These are phyloP conservation scores for Ulvella scutata DNA, from an alignment of 139 green algal genomes.

Conservation along the genomic window DNA sequence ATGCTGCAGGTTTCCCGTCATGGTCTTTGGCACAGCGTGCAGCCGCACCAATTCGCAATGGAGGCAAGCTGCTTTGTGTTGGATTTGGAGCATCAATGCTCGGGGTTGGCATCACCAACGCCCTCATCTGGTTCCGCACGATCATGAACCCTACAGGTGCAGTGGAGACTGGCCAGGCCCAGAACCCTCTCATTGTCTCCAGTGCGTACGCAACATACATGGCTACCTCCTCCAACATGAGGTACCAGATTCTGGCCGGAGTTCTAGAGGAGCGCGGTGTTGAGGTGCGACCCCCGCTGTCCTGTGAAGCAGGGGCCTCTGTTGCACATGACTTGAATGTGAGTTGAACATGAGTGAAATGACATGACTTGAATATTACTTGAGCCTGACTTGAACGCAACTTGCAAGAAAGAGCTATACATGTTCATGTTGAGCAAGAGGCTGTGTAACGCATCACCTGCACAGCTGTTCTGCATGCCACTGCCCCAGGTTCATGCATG, in stretches of 20 bases:
- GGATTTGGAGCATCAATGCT: conserved; percentile 62
- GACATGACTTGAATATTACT: too few relatives aligned
- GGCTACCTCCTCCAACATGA: conserved; percentile 76
- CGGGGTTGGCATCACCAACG: conserved; percentile 84
- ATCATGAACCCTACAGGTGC: conserved; percentile 51
- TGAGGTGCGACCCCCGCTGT: conserved; percentile 23
- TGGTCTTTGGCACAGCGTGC: conserved; percentile 64
- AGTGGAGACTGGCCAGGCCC: conserved; percentile 43
- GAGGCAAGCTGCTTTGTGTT: conserved; percentile 76
- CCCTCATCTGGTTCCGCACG: conserved; percentile 34
- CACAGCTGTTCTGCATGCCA: too few relatives aligned
- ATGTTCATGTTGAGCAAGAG: too few relatives aligned
- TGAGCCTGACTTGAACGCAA: too few relatives aligned
- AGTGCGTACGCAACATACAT: conserved; percentile 91
- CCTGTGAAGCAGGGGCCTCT: too few relatives aligned
- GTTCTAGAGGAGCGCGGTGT: conserved; percentile 89
- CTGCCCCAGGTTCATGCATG: too few relatives aligned
- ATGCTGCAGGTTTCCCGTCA: conserved; percentile 20
- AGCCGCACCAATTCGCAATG: conserved; percentile 68
- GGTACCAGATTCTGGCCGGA: conserved; percentile 71
- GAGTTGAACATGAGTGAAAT: too few relatives aligned
- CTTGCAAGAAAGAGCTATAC: too few relatives aligned
- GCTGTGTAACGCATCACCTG: too few relatives aligned
- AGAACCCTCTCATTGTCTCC: conserved; percentile 65
- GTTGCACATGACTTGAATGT: too few relatives aligned